Conservation (phyloP, 768 basidiomycete species). For the Naematelia aurantialba region DNA sequence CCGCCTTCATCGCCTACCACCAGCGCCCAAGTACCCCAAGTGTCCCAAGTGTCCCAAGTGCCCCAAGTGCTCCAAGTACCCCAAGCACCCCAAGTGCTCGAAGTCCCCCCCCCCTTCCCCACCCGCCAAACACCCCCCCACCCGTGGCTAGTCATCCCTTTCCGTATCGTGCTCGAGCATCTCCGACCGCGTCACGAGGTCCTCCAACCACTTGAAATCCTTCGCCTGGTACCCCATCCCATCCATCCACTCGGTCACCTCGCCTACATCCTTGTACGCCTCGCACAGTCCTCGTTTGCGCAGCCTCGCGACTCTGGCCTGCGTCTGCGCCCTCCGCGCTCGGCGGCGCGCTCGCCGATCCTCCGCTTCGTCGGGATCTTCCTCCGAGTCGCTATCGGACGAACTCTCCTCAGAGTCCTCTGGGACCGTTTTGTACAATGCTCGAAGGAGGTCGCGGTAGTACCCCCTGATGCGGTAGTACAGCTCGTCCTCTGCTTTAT, state of each 20-base stretch:
- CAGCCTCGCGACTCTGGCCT: slow-evolving; percentile 16
- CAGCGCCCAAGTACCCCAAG: too few species aligned
- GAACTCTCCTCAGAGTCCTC: slow-evolving; percentile 26
- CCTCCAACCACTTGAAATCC: slow-evolving; percentile 32
- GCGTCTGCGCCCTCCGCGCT: slow-evolving; percentile 5
- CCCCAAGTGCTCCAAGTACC: too few species aligned
- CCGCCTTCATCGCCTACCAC: too few species aligned
- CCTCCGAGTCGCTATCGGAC: slow-evolving; percentile 3
- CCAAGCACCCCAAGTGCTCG: too few species aligned
- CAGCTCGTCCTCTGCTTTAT: slow-evolving; percentile 34
- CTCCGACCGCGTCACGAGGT: slow-evolving; percentile 17
- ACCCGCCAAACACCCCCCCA: background rate
- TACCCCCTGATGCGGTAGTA: slow-evolving; percentile 28
- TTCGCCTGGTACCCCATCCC: slow-evolving; percentile 28
- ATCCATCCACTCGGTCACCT: slow-evolving; percentile 45
- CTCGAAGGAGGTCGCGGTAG: slow-evolving; percentile 43
- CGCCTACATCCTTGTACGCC: slow-evolving; percentile 32
- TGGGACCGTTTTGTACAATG: slow-evolving; percentile 48
- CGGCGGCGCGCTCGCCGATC: slow-evolving; percentile 8
- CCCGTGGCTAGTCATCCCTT: background rate
- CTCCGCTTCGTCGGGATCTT: slow-evolving; percentile 15
- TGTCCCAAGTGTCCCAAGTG: too few species aligned
- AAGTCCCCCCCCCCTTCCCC: too few species aligned
- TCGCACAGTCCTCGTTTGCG: slow-evolving; percentile 10
- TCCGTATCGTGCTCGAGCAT: slow-evolving; percentile 31